Evolutionary conservation across 2,329 filamentous ascomycete species (phyloP).

Genomic region (Ascochyta clinopodiicola): DNA sequence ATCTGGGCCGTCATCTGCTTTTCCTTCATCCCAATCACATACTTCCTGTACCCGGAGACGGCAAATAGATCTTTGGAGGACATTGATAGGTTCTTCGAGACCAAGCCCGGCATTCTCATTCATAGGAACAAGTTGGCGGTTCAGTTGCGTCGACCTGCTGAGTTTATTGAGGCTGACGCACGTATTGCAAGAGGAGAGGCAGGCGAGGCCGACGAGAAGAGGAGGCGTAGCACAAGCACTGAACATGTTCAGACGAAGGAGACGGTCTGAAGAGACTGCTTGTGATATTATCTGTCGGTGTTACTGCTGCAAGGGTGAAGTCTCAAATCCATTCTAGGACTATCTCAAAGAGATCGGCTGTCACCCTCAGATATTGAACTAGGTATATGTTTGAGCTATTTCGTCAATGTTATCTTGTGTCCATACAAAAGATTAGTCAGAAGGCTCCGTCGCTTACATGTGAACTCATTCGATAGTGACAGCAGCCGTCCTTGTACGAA

Average conservation of each 20-base stretch:
- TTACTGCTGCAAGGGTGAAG: too few relatives aligned
- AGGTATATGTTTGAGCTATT: too few relatives aligned
- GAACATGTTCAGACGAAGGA: conserved; percentile 37
- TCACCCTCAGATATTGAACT: too few relatives aligned
- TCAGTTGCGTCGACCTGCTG: conserved; percentile 53
- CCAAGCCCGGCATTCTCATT: conserved; percentile 51
- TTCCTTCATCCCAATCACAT: conserved; percentile 59
- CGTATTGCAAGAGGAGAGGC: conserved; percentile 34
- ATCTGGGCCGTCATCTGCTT: conserved; percentile 63
- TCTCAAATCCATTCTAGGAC: too few relatives aligned
- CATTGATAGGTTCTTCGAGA: conserved; percentile 54
- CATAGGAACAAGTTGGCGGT: conserved; percentile 58
- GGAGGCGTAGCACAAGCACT: conserved; percentile 21
- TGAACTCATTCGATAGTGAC: too few relatives aligned
- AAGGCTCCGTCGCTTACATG: too few relatives aligned
- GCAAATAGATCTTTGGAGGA: conserved; percentile 55
- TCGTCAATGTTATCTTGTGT: too few relatives aligned
- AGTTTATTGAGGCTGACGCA: conserved; percentile 58
- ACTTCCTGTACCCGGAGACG: conserved; percentile 62
- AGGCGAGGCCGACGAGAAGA: conserved; percentile 6
- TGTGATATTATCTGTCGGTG: too few relatives aligned
- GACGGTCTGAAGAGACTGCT: conserved; percentile 15
- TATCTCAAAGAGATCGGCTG: too few relatives aligned
- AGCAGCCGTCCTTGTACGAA: too few relatives aligned
- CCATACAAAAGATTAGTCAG: too few relatives aligned